phyloP scores from a whole-genome alignment of 2,329 filamentous ascomycete genomes.

The Aspergillus fischeri region DNA sequence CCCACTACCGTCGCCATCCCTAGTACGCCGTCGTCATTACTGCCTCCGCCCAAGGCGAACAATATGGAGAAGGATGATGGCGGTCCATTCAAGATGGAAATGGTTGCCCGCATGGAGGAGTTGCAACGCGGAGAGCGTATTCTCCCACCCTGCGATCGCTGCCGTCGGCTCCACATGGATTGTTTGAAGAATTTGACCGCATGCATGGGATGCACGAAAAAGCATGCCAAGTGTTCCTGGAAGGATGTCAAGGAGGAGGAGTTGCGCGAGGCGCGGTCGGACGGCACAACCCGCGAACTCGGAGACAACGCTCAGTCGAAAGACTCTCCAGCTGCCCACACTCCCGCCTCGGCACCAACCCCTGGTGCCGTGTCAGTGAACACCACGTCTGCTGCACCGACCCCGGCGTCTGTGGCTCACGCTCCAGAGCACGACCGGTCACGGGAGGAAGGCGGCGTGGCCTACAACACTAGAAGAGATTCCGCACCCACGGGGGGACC shows the following conservation, averaged over 20 bases:
- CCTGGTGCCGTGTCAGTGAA: slow-evolving; percentile 3
- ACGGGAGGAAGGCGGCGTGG: neutral
- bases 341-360: slow-evolving; percentile 4
- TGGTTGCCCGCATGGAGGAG: slow-evolving; percentile 71
- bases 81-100: slow-evolving; percentile 59
- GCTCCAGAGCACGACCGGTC: slow-evolving; percentile 6
- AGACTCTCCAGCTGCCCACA: slow-evolving; percentile 3
- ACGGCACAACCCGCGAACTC: slow-evolving; percentile 11
- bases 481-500: slow-evolving; percentile 20
- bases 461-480: slow-evolving; percentile 14
- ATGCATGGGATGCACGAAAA: slow-evolving; percentile 82
- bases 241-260: slow-evolving; percentile 75
- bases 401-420: slow-evolving; percentile 5
- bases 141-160: slow-evolving; percentile 78
- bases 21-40: slow-evolving; percentile 50
- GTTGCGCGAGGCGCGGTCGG: slow-evolving; percentile 31
- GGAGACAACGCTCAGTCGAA: slow-evolving; percentile 13
- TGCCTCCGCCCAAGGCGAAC: slow-evolving; percentile 45
- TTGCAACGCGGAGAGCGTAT: slow-evolving; percentile 70
- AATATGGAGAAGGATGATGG: slow-evolving; percentile 53
- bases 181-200: slow-evolving; percentile 84
- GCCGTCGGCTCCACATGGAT: slow-evolving; percentile 71
- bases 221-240: slow-evolving; percentile 86
- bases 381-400: slow-evolving; percentile 3
- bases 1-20: slow-evolving; percentile 52